Base-by-base conservation (phyloP, 2,329 filamentous ascomycete species). In the Aspergillus aculeatinus region DNA sequence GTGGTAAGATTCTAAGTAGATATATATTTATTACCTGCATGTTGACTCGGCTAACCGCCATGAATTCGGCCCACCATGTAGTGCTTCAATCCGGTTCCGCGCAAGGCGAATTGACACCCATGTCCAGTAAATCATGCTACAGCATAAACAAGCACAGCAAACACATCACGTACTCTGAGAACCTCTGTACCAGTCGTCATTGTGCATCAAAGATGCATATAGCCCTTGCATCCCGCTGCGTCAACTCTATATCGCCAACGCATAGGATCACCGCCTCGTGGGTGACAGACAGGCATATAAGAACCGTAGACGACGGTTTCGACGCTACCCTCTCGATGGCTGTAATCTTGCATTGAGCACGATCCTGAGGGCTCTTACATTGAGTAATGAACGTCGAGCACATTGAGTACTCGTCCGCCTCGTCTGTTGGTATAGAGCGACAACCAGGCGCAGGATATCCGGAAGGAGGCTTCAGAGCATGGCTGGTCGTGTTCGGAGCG, bases 401-500 rank as follows among this genome's bases (percentile, higher is more conserved):
- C 39, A 19, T 44, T 2, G 39, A 44, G 39, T 44, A 44, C 39
- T 44, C 4, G 39, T 44, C 39, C 16, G 39, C 16, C 39, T 44
- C 39, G n/a, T 44, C 39, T 19, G 39, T 19, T 5, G n/a, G 6
- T 44, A 1, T 19, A 44, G 35, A 48, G 29, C 39, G 21, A 42
- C 21, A 12, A 9, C 16, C 47, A 4, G 12, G 3, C n/a, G 48
- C n/a, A 47, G 29, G 44, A 5, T 66, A 65, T 19, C 78, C 79
- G 0, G 79, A 81, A 60, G 78, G 79, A 16, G 78, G 78, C 0
- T 60, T 71, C 2, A 61, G 66, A 47, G 78, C 79, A 35, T 81
- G 79, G 77, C 70, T 76, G 0, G 77, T 80, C 1, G 79, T 80
- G 0, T 60, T 75, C 2, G 79, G 78, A 5, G 72, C 77, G 16